Percentiles rank a stretch among this genome's conserved stretches.
Evolutionary conservation across 768 basidiomycete genomes (phyloP).

Genomic region (Antrodiella citrinella): DNA sequence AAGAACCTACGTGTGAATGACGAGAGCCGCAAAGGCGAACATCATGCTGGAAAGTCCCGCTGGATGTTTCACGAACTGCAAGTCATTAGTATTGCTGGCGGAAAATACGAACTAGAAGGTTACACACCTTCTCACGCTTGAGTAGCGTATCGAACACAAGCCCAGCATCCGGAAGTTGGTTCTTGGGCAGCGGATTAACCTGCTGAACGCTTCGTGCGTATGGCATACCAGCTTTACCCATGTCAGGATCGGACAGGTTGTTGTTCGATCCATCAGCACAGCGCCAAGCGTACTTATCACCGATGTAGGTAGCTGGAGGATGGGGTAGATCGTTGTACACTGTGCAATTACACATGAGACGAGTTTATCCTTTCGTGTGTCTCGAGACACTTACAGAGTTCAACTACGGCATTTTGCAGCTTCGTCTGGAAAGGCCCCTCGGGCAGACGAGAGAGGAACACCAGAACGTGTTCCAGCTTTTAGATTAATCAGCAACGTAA

Average conservation of each 20-base stretch:
- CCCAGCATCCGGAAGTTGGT: constrained; percentile 72
- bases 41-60: constrained; percentile 71
- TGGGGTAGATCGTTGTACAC: constrained; percentile 81
- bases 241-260: constrained; percentile 56
- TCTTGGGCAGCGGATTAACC: constrained; percentile 49
- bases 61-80: constrained; percentile 67
- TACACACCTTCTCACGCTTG: constrained; percentile 54
- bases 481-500: too few relatives aligned
- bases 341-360: constrained; percentile 21
- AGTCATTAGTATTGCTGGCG: too few relatives aligned
- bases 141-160: constrained; percentile 76
- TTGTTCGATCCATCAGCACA: constrained; percentile 73
- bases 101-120: too few relatives aligned
- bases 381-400: constrained; percentile 57
- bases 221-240: constrained; percentile 73
- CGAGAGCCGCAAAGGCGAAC: constrained; percentile 77
- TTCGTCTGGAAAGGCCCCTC: constrained; percentile 35
- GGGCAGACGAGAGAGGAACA: constrained; percentile 52
- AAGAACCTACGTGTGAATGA: constrained; percentile 58
- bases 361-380: neutral
- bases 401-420: constrained; percentile 31
- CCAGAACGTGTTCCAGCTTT: constrained; percentile 66
- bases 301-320: constrained; percentile 64
- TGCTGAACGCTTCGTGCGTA: constrained; percentile 83
- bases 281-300: constrained; percentile 57